These are phyloP conservation scores for Phytopythium cucurbitacearum DNA, from an alignment of 352 stramenopile genomes.

Conservation along the genomic window DNA sequence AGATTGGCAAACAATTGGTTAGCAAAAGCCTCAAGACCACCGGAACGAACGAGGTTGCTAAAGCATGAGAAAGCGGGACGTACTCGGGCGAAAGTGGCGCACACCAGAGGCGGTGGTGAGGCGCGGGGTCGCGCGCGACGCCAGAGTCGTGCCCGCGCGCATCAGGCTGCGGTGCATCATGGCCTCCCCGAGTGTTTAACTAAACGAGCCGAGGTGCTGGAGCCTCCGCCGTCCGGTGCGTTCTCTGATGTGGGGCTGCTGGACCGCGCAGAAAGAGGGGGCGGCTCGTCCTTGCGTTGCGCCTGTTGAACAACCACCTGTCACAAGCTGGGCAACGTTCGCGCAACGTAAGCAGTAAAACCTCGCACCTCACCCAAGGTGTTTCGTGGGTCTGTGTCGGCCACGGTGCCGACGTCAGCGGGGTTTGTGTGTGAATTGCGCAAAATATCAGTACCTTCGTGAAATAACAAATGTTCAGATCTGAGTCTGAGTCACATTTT, in stretches of 20 bases:
- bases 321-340: not conserved
- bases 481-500: not conserved
- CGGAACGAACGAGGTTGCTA: slow-evolving; percentile 9
- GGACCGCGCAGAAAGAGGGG: not conserved
- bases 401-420: slow-evolving; percentile 1
- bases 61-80: slow-evolving; percentile 6
- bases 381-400: not conserved
- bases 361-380: not conserved
- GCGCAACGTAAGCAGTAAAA: slow-evolving; percentile 1
- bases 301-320: not conserved
- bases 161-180: slow-evolving; percentile 53
- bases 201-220: not conserved
- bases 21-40: slow-evolving; percentile 13
- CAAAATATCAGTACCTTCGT: too few relatives aligned
- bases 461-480: not conserved
- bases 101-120: slow-evolving; percentile 27
- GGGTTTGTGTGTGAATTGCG: not conserved
- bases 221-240: slow-evolving; percentile 10
- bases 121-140: slow-evolving; percentile 21
- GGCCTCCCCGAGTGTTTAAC: not conserved
- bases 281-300: slow-evolving; percentile 1
- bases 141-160: slow-evolving; percentile 28
- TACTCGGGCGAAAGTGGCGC: slow-evolving; percentile 78
- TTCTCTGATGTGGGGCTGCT: slow-evolving; percentile 11
- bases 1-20: not conserved